Conservation (phyloP, 768 basidiomycete species). For the Cyclocybe aegerita region DNA sequence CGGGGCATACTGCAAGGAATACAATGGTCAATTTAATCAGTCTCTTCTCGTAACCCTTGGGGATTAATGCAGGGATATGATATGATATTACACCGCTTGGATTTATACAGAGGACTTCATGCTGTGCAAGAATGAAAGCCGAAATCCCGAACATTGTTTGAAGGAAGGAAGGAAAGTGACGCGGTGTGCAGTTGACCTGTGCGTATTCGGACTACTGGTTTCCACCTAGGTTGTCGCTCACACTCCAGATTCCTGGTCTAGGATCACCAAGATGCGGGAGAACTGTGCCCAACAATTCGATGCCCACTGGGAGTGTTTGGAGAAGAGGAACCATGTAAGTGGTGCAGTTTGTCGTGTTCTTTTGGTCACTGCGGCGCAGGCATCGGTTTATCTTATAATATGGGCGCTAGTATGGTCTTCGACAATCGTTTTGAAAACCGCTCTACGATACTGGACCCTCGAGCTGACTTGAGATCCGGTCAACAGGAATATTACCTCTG, state of each 20-base stretch:
- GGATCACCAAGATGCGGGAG: conserved; percentile 91
- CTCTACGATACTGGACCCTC: no score
- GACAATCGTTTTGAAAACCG: no score
- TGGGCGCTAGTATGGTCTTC: no score
- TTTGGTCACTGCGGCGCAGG: not conserved
- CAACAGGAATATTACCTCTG: conserved; percentile 84
- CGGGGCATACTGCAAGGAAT: conserved; percentile 93
- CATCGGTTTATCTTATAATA: not conserved
- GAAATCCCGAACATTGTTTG: conserved; percentile 89
- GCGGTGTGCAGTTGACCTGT: conserved; percentile 93
- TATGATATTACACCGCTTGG: no score
- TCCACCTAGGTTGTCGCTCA: not conserved
- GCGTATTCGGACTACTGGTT: conserved; percentile 29
- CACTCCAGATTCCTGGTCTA: conserved; percentile 26
- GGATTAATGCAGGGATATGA: no score
- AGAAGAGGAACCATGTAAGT: conserved; percentile 90
- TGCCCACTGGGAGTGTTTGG: conserved; percentile 92
- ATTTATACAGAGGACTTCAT: conserved; percentile 52
- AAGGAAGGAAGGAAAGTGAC: conserved; percentile 96
- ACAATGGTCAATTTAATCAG: conserved; percentile 70
- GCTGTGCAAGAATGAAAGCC: conserved; percentile 94
- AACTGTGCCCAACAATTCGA: conserved; percentile 87
- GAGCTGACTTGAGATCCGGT: no score
- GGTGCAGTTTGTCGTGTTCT: not conserved
- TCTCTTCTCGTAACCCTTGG: not conserved